phyloP scores from a whole-genome alignment of 2,329 filamentous ascomycete species.

The Fusarium marasasianum region DNA sequence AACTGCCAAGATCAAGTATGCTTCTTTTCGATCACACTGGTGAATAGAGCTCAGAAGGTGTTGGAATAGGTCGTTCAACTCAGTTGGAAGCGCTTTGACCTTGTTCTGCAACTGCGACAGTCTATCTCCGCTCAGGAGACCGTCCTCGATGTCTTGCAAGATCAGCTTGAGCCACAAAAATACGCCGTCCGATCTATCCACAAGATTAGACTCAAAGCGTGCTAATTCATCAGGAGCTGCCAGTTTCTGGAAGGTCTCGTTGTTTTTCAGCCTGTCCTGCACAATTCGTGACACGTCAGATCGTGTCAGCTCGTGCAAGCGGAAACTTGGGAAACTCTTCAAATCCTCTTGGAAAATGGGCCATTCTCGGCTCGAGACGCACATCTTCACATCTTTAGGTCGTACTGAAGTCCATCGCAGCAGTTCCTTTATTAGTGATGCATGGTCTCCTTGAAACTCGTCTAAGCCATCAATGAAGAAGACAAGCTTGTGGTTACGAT shows the following conservation, averaged over 20 bases:
- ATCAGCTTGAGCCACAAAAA: not conserved
- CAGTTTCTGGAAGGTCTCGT: rapidly evolving
- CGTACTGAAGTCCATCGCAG: not conserved
- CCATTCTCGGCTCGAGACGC: not conserved
- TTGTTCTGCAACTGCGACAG: not conserved
- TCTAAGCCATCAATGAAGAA: not conserved
- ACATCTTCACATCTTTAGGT: rapidly evolving
- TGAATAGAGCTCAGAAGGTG: not conserved
- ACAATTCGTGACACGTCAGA: not conserved
- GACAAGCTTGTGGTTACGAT: not conserved
- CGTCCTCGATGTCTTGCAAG: not conserved
- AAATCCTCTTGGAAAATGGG: not conserved
- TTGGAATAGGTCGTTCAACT: not conserved
- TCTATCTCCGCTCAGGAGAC: not conserved
- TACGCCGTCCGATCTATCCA: rapidly evolving
- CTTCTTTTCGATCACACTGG: not conserved
- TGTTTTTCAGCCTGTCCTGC: rapidly evolving
- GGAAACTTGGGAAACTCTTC: not conserved
- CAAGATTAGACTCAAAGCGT: rapidly evolving
- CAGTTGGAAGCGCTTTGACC: rapidly evolving
- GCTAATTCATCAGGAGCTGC: rapidly evolving
- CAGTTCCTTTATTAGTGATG: not conserved
- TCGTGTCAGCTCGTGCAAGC: not conserved
- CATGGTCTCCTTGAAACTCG: not conserved
- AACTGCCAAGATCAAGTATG: not conserved